Evolutionary conservation across 2,329 filamentous ascomycete species (phyloP).

Genomic region (Aspergillus terreus): DNA sequence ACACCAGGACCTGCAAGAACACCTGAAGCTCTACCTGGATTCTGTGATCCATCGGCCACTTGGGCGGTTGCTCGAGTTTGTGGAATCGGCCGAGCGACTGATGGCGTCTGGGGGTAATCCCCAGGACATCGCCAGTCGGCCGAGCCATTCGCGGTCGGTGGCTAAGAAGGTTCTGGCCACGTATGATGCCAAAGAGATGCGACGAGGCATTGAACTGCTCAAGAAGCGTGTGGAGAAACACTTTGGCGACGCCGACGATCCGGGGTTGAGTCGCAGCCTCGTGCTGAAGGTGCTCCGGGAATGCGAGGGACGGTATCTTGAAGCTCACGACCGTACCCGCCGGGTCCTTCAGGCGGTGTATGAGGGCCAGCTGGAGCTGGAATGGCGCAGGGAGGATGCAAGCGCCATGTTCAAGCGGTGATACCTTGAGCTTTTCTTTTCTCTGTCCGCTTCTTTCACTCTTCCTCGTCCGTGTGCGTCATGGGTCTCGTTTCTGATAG

Average conservation of each 20-base stretch:
- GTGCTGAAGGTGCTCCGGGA: constrained; percentile 59
- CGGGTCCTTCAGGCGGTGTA: constrained; percentile 44
- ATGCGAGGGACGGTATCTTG: constrained; percentile 56
- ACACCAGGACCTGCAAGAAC: constrained; percentile 73
- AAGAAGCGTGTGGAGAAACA: constrained; percentile 95
- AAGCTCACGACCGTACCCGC: constrained; percentile 50
- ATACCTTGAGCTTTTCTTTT: constrained; percentile 5
- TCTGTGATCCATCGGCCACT: constrained; percentile 85
- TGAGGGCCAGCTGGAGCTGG: constrained; percentile 44
- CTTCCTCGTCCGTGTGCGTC: neutral
- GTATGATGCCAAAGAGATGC: constrained; percentile 79
- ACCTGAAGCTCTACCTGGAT: constrained; percentile 81
- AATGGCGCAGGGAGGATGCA: constrained; percentile 47
- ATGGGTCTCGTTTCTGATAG: neutral
- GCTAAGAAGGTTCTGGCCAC: constrained; percentile 82
- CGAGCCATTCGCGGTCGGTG: constrained; percentile 74
- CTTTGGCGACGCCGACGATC: constrained; percentile 84
- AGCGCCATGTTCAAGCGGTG: constrained; percentile 40
- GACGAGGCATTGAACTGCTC: constrained; percentile 83
- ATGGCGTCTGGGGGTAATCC: constrained; percentile 56
- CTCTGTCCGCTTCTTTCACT: constrained; percentile 1
- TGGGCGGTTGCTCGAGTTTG: constrained; percentile 84
- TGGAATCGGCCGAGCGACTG: constrained; percentile 79
- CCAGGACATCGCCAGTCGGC: constrained; percentile 67
- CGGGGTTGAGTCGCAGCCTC: constrained; percentile 57